Conservation (phyloP, 345 rosid genomes). For the Kernera saxatilis region DNA sequence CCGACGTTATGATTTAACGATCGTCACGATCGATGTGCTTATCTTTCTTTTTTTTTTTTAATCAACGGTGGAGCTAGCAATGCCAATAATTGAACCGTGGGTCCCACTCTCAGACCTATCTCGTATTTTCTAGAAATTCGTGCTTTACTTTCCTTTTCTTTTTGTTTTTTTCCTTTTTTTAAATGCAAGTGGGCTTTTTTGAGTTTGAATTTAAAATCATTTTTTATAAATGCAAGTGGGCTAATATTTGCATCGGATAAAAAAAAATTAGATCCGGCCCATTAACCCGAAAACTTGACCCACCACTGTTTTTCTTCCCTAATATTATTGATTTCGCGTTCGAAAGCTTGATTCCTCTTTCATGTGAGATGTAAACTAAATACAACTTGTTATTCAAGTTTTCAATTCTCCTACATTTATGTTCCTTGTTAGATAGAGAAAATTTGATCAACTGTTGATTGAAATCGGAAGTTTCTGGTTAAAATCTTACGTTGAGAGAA, state of each 20-base stretch:
- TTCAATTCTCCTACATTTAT: no score
- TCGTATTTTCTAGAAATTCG: not conserved
- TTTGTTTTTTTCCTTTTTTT: not conserved
- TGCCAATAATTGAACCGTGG: not conserved
- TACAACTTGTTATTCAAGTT: no score
- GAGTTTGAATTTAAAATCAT: not conserved
- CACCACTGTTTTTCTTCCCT: not conserved
- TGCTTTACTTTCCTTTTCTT: not conserved
- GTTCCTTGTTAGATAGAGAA: no score
- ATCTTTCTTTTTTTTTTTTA: not conserved
- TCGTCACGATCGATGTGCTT: not conserved
- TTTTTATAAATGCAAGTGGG: no score
- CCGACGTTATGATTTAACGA: conserved; percentile 3
- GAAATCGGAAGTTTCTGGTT: no score
- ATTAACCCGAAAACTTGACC: not conserved
- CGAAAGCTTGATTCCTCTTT: no score
- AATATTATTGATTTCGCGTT: no score
- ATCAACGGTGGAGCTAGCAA: conserved; percentile 1
- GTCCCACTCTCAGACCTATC: not conserved
- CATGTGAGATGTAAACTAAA: no score
- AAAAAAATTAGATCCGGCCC: not conserved
- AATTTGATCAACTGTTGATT: no score
- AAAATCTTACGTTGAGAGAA: no score
- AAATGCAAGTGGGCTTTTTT: not conserved
- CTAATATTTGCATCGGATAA: no score